phyloP scores from a whole-genome alignment of 106 monocot genomes.

The Acorus calamus region DNA sequence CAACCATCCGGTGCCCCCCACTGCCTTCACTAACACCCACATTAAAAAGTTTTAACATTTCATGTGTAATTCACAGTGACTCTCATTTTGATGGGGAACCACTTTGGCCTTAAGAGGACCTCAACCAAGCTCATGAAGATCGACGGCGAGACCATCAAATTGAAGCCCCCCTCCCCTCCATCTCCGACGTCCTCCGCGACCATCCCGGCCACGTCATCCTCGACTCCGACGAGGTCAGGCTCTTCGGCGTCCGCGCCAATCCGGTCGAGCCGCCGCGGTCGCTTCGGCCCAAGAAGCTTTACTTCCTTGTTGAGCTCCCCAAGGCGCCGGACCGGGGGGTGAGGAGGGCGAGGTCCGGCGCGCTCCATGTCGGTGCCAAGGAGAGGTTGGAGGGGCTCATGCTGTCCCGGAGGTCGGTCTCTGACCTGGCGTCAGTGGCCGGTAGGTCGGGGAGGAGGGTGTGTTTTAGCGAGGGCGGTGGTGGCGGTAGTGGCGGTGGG shows the following conservation, averaged over 20 bases:
- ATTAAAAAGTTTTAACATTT: too few species aligned
- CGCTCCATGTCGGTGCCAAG: slow-evolving; percentile 32
- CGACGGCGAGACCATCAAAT: slow-evolving; percentile 9
- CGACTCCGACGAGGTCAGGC: not conserved
- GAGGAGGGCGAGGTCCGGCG: slow-evolving; percentile 40
- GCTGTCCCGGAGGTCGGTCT: slow-evolving; percentile 42
- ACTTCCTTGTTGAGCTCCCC: too few species aligned
- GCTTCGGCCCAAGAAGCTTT: too few species aligned
- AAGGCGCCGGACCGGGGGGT: slow-evolving; percentile 5
- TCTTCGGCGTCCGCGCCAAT: too few species aligned
- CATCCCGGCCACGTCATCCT: slow-evolving; percentile 12
- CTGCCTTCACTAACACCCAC: too few species aligned
- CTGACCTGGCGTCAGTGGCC: slow-evolving; percentile 17
- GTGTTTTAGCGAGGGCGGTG: not conserved
- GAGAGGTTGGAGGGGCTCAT: slow-evolving; percentile 50
- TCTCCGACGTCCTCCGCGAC: slow-evolving; percentile 2
- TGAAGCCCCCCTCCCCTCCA: slow-evolving; percentile 4
- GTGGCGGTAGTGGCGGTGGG: slow-evolving; percentile 5
- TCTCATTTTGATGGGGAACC: slow-evolving; percentile 6
- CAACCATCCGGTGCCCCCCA: too few species aligned
- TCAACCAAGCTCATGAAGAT: slow-evolving; percentile 15
- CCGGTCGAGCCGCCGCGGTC: too few species aligned
- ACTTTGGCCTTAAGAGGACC: slow-evolving; percentile 3
- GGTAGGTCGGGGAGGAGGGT: too few species aligned
- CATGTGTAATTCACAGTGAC: too few species aligned